These are phyloP conservation scores for Cytospora piceae DNA, from an alignment of 2,329 filamentous ascomycete genomes.

Conservation along the genomic window DNA sequence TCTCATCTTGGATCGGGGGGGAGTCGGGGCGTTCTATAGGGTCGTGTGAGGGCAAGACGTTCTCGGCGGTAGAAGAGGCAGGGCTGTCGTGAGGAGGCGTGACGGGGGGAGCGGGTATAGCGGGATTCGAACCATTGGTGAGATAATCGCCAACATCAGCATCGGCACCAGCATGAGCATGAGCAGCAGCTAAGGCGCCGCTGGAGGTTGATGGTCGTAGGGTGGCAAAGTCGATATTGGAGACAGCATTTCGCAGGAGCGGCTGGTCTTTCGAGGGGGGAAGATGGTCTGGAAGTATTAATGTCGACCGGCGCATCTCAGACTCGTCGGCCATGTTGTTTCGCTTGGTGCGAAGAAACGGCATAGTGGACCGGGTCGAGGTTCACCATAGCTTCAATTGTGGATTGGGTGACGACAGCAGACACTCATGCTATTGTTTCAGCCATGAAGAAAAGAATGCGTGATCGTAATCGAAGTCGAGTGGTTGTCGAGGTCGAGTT, in stretches of 20 bases:
- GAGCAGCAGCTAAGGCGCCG: conserved; percentile 34
- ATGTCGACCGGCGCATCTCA: conserved; percentile 59
- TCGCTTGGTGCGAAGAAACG: conserved; percentile 61
- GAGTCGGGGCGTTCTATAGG: conserved; percentile 46
- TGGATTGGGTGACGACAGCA: conserved; percentile 14
- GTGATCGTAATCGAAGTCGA: not conserved
- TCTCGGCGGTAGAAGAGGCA: conserved; percentile 35
- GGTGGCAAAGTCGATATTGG: conserved; percentile 26
- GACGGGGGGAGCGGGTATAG: conserved; percentile 38
- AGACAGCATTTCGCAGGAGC: conserved; percentile 20
- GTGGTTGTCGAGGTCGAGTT: conserved; percentile 12
- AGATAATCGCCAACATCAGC: conserved; percentile 30
- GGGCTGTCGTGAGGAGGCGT: conserved; percentile 38
- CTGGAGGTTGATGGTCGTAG: conserved; percentile 25
- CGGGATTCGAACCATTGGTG: conserved; percentile 30
- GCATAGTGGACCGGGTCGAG: conserved; percentile 47
- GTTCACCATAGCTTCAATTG: conserved; percentile 28
- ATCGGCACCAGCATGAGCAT: conserved; percentile 33
- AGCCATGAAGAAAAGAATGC: conserved; percentile 20
- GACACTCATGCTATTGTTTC: conserved; percentile 24
- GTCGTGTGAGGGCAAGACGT: conserved; percentile 34
- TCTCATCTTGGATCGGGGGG: conserved; percentile 59
- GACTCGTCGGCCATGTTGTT: conserved; percentile 63
- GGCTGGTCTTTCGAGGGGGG: conserved; percentile 33
- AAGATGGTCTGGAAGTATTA: conserved; percentile 41